phyloP scores from a whole-genome alignment of 768 basidiomycete genomes.

The Agrocybe chaxingu region DNA sequence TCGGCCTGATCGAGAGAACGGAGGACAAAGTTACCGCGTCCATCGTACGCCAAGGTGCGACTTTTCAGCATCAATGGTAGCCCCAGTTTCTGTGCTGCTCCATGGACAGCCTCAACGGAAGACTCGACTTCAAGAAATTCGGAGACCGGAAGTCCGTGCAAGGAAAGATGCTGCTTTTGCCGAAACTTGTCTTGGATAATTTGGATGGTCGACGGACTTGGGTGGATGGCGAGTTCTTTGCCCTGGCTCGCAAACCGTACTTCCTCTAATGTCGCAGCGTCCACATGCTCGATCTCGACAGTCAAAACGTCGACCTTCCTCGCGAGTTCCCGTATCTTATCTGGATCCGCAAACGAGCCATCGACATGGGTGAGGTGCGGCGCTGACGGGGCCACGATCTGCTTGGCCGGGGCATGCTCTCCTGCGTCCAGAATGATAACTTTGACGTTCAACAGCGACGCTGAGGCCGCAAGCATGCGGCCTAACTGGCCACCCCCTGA shows the following conservation, averaged over 20 bases:
- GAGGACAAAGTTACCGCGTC: constrained; percentile 86
- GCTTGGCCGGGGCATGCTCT: constrained; percentile 83
- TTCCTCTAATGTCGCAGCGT: constrained; percentile 68
- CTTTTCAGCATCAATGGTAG: constrained; percentile 95
- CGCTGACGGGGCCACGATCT: constrained; percentile 59
- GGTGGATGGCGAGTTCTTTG: constrained; percentile 54
- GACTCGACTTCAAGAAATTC: constrained; percentile 60
- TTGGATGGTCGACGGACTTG: constrained; percentile 76
- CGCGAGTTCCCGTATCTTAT: constrained; percentile 78
- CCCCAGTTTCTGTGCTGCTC: constrained; percentile 59
- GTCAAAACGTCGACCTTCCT: constrained; percentile 82
- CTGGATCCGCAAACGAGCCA: constrained; percentile 82
- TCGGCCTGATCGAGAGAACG: constrained; percentile 47
- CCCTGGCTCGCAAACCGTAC: constrained; percentile 36
- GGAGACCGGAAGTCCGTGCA: constrained; percentile 52
- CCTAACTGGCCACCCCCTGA: constrained; percentile 96
- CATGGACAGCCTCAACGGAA: constrained; percentile 45
- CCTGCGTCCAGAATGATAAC: constrained; percentile 85
- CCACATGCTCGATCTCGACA: constrained; percentile 96
- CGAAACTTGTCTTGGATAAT: constrained; percentile 86
- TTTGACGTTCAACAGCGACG: constrained; percentile 81
- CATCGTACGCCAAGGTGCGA: constrained; percentile 94
- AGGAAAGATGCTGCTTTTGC: constrained; percentile 77
- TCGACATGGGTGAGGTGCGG: constrained; percentile 66
- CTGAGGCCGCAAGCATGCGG: constrained; percentile 92